Base-by-base conservation (phyloP, 164 flowering plant species). In the Macadamia integrifolia region DNA sequence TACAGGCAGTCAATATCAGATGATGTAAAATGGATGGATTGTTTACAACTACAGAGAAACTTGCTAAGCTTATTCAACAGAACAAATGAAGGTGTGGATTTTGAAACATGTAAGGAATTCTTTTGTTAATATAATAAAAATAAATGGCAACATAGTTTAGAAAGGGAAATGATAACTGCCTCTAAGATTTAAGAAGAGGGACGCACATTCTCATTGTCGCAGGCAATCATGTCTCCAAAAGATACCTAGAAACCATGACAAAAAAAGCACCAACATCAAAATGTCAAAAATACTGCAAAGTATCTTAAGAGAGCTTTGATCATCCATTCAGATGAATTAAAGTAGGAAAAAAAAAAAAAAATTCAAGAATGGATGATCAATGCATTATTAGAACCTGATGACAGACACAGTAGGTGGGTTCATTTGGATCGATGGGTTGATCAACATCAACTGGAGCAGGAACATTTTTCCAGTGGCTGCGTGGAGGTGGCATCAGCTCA, bases 401-500 rank as follows among this genome's bases (percentile, higher is more conserved):
- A 67, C 99, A 92, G 63, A 94, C 85, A 62, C 98, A 94, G 78
- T 94, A 94, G 53, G 92, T 92, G 18, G 99, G 99, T 76, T 94
- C 98, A 73, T 92, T 87, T 72, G 99, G 98, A 79, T 94, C 99
- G 78, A 89, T 87, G 48, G 95, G 92, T 63, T 92, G 99, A 69
- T 94, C 99, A 70, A 79, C 76, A 72, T 91, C 98, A 64, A 82
- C 66, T n/a, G 89, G 80, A 42, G 88, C 65, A 58, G 88, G 79
- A 78, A 82, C 83, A 13, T 77, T 93, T 83, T 80, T 92, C 70
- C 79, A 88, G 69, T 85, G 87, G 77, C 94, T 85, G 66, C 99
- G 96, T 66, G 99, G 99, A 70, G 99, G 99, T 72, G 99, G 99
- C 98, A 94, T 92, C 68, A 95, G 94, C 76, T 95, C 99, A 75